Conservation (phyloP, 495 filamentous ascomycete species). For the Penicillium silybi region DNA sequence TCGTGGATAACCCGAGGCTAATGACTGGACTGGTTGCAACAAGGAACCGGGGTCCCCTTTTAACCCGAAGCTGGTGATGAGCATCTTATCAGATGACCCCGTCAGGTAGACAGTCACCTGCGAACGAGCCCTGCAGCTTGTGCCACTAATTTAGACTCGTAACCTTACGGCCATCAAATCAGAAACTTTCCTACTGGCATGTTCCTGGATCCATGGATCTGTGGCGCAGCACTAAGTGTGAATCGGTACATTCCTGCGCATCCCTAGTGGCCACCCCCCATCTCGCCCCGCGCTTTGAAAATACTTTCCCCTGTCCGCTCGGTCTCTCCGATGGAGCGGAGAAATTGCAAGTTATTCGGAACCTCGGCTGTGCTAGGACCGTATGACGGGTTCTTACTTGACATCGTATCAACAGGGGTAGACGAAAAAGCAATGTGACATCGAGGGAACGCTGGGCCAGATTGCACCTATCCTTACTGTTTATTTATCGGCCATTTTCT, state of each 20-base stretch:
- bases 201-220: not conserved
- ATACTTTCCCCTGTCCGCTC: not conserved
- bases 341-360: not conserved
- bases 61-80: not conserved
- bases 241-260: not conserved
- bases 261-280: not conserved
- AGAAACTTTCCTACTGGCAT: not conserved
- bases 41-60: not conserved
- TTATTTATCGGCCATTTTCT: not conserved
- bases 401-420: not conserved
- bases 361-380: too few species aligned
- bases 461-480: not conserved
- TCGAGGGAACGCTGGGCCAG: not conserved
- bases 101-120: slow-evolving; percentile 1
- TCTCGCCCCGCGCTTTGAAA: not conserved
- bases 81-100: slow-evolving; percentile 6
- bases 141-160: not conserved
- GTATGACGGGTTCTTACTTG: not conserved
- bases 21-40: not conserved
- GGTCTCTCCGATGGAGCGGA: not conserved
- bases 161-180: not conserved
- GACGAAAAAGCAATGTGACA: not conserved
- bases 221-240: not conserved
- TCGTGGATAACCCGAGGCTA: not conserved
- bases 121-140: not conserved